Evolutionary conservation across 768 basidiomycete genomes (phyloP).

Genomic region (Leccinellum rugosiceps): DNA sequence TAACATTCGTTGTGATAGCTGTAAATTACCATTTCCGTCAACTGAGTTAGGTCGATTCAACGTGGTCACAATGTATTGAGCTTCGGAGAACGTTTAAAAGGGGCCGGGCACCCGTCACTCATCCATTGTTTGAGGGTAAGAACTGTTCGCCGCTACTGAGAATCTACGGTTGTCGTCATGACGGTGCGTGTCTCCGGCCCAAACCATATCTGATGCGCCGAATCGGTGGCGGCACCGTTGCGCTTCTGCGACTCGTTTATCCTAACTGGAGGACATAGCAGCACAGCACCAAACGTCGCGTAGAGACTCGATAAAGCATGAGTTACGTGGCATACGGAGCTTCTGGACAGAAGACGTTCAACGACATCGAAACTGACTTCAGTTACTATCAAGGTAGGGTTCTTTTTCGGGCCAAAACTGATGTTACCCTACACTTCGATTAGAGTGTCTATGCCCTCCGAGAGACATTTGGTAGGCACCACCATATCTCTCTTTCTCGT

Average conservation of each 20-base stretch:
- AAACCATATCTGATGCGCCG: background rate
- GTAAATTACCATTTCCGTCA: background rate
- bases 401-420: background rate
- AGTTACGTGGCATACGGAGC: background rate
- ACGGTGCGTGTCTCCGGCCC: background rate
- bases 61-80: background rate
- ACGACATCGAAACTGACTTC: background rate
- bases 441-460: background rate
- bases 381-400: background rate
- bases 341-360: background rate
- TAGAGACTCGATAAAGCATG: background rate
- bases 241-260: background rate
- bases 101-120: background rate
- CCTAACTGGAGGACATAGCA: background rate
- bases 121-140: background rate
- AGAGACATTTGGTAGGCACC: background rate
- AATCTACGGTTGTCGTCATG: background rate
- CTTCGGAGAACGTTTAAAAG: background rate
- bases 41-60: background rate
- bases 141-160: background rate
- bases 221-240: background rate
- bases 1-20: constrained; percentile 10
- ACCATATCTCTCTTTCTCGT: background rate
- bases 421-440: background rate
- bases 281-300: background rate